phyloP scores from a whole-genome alignment of 768 basidiomycete genomes.

The Tulasnella sp. region DNA sequence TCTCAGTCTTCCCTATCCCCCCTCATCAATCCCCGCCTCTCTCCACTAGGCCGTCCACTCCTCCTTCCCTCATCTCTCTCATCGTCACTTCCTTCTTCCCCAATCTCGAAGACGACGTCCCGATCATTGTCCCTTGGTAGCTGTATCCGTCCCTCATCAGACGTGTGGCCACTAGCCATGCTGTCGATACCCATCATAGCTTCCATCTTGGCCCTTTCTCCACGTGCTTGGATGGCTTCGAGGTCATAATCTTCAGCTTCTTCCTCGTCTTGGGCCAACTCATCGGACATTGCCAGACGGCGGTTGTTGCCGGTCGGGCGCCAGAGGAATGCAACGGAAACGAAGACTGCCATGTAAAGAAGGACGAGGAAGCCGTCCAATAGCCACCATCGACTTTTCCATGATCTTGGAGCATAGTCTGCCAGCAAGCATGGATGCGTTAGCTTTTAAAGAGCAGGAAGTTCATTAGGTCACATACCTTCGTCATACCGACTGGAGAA shows the following conservation, averaged over 20 bases:
- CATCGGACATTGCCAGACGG: constrained; percentile 93
- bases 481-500: constrained; percentile 90
- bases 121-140: constrained; percentile 56
- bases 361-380: constrained; percentile 92
- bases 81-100: constrained; percentile 67
- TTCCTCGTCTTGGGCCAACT: constrained; percentile 89
- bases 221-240: constrained; percentile 63
- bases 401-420: constrained; percentile 91
- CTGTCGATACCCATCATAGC: constrained; percentile 47
- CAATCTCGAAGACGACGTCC: constrained; percentile 84
- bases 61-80: constrained; percentile 60
- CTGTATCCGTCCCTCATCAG: constrained; percentile 53
- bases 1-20: constrained; percentile 12
- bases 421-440: background rate
- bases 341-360: constrained; percentile 79
- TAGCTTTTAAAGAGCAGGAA: background rate
- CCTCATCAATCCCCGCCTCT: constrained; percentile 20
- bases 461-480: constrained; percentile 48
- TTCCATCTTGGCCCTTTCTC: constrained; percentile 40
- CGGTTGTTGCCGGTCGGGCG: constrained; percentile 86
- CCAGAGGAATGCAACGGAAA: constrained; percentile 84
- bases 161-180: constrained; percentile 67
- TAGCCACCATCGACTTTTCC: constrained; percentile 91
- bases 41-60: background rate
- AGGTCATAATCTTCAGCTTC: constrained; percentile 92